Percentiles rank a stretch among this genome's conserved stretches.
Conservation (phyloP, 345 rosid genomes). For the Camelina hispida region DNA sequence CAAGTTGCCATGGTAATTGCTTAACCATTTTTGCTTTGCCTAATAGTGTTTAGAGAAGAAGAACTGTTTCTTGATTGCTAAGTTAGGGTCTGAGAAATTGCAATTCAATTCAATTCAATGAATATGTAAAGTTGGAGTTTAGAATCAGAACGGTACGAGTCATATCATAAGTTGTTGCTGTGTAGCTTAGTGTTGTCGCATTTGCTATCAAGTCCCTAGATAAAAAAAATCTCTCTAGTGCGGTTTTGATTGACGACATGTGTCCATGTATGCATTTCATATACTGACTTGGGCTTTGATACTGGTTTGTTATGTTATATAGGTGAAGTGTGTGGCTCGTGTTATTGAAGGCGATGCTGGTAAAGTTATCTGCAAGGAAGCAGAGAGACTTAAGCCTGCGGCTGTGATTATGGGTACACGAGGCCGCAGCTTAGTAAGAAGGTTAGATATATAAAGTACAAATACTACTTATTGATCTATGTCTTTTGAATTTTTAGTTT, state of each 20-base stretch:
- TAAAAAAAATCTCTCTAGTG: slow-evolving; percentile 2
- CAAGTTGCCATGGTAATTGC: slow-evolving; percentile 74
- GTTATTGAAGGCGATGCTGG: slow-evolving; percentile 85
- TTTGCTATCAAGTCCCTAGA: background rate
- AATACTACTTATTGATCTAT: background rate
- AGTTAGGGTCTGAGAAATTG: slow-evolving; percentile 28
- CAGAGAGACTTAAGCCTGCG: slow-evolving; percentile 79
- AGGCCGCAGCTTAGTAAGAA: slow-evolving; percentile 83
- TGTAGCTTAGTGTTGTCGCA: background rate
- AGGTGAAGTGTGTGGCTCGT: slow-evolving; percentile 72
- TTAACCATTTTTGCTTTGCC: background rate
- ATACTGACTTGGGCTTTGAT: background rate
- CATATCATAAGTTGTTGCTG: background rate
- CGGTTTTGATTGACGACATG: background rate
- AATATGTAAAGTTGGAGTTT: background rate
- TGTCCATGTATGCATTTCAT: background rate
- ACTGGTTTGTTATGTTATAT: slow-evolving; percentile 16
- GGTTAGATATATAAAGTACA: slow-evolving; percentile 44
- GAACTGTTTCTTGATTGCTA: slow-evolving; percentile 25
- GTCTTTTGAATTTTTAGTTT: background rate
- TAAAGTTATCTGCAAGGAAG: slow-evolving; percentile 79
- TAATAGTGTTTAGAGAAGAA: background rate
- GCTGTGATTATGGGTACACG: slow-evolving; percentile 92
- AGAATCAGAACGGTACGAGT: background rate
- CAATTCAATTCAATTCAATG: background rate